Evolutionary conservation across 768 basidiomycete species (phyloP).

Genomic region (Lentinula guzmanii): DNA sequence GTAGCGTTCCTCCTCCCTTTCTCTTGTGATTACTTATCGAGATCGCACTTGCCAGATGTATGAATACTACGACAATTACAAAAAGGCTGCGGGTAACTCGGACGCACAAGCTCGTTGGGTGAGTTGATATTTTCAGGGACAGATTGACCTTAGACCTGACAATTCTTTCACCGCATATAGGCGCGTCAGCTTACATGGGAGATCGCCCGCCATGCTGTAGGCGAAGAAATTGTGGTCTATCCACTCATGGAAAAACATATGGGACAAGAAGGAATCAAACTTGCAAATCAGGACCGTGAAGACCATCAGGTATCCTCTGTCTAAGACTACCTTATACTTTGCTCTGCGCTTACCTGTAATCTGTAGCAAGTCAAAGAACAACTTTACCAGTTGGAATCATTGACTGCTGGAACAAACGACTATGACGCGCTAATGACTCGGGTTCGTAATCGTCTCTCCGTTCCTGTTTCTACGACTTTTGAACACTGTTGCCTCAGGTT

Average conservation of each 20-base stretch:
- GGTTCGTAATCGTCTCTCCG: not conserved
- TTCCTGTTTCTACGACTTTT: not conserved
- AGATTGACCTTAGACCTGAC: not conserved
- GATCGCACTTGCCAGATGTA: slow-evolving; percentile 40
- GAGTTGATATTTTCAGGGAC: not conserved
- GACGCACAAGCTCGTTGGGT: slow-evolving; percentile 50
- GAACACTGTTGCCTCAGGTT: slow-evolving; percentile 14
- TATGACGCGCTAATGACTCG: slow-evolving; percentile 34
- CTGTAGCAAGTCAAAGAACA: slow-evolving; percentile 30
- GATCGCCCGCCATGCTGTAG: slow-evolving; percentile 54
- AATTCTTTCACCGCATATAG: not conserved
- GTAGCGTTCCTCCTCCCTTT: slow-evolving; percentile 14
- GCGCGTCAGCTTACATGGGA: slow-evolving; percentile 50
- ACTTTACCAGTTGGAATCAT: slow-evolving; percentile 40
- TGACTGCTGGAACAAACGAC: slow-evolving; percentile 34
- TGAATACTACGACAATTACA: slow-evolving; percentile 47
- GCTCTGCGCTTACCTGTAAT: not conserved
- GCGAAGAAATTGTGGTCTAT: slow-evolving; percentile 60
- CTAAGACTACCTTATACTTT: not conserved
- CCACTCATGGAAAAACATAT: slow-evolving; percentile 56
- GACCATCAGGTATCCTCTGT: slow-evolving; percentile 44
- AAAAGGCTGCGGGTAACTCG: slow-evolving; percentile 30
- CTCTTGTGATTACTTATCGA: not conserved
- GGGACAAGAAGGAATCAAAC: slow-evolving; percentile 40
- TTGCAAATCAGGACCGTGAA: slow-evolving; percentile 49